phyloP scores from a whole-genome alignment of 768 basidiomycete genomes.

The Lactifluus rugatus region DNA sequence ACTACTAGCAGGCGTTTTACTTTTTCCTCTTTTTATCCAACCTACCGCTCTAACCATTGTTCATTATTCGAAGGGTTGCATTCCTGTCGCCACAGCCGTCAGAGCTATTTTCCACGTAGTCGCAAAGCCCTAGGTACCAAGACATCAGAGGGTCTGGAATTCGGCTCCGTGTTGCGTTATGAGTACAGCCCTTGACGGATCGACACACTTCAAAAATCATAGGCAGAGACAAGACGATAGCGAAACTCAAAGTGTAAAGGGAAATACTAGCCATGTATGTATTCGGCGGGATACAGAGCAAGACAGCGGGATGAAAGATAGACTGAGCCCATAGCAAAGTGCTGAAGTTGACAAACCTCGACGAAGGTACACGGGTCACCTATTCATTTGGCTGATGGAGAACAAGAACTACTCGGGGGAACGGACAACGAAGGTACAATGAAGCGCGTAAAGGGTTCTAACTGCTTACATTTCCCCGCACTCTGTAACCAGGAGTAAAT shows the following conservation, averaged over 20 bases:
- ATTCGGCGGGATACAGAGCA: neutral
- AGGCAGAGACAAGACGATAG: neutral
- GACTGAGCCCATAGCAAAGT: neutral
- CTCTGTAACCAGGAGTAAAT: conserved; percentile 21
- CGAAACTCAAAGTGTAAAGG: neutral
- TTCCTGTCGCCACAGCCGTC: no score
- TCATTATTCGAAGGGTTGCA: no score
- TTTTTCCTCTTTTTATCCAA: no score
- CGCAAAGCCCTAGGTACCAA: neutral
- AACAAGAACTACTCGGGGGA: neutral
- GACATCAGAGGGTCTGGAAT: neutral
- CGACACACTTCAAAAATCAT: no score
- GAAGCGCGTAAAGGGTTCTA: neutral
- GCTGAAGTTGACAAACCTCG: neutral
- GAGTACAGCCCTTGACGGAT: no score
- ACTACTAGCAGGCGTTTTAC: no score
- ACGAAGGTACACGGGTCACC: neutral
- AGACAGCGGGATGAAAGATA: neutral
- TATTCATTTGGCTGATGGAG: neutral
- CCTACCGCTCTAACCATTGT: no score
- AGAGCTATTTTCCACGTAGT: no score
- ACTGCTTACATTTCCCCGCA: conserved; percentile 32
- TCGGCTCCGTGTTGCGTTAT: neutral
- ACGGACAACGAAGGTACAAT: neutral
- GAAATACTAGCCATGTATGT: neutral